These are phyloP conservation scores for Aspergillus amoenus DNA, from an alignment of 2,329 filamentous ascomycete genomes.

Conservation along the genomic window DNA sequence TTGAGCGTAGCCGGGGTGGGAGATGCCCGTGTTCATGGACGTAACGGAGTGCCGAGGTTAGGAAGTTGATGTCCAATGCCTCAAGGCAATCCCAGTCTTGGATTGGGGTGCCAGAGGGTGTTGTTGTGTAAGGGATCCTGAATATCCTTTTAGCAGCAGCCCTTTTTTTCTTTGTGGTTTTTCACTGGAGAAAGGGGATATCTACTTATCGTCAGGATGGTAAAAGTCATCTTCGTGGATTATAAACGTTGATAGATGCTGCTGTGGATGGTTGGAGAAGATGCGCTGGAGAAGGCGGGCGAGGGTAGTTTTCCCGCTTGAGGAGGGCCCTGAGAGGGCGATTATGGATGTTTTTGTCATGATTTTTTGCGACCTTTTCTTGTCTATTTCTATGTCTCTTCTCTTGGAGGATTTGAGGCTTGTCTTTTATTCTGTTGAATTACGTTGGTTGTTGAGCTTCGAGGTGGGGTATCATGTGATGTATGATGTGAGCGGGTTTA, in stretches of 20 bases:
- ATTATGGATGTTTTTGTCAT: constrained; percentile 56
- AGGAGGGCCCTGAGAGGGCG: constrained; percentile 85
- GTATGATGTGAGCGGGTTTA: background rate
- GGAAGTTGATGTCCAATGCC: constrained; percentile 68
- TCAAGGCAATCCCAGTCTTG: constrained; percentile 91
- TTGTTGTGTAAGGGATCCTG: constrained; percentile 48
- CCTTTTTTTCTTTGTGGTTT: background rate
- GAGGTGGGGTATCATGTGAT: background rate
- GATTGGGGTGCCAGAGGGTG: constrained; percentile 56
- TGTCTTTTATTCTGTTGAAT: background rate
- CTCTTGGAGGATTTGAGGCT: too few species aligned
- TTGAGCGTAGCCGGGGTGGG: constrained; percentile 52
- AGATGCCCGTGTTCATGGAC: constrained; percentile 64
- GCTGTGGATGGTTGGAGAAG: constrained; percentile 54
- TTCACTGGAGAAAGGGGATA: constrained; percentile 7
- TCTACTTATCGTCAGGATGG: constrained; percentile 70
- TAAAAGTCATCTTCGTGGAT: constrained; percentile 98
- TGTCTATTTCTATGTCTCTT: background rate
- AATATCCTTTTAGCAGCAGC: constrained; percentile 2
- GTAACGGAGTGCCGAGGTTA: constrained; percentile 66
- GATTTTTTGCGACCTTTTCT: background rate
- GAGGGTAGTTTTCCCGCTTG: constrained; percentile 92
- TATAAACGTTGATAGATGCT: constrained; percentile 58
- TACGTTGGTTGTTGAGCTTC: background rate
- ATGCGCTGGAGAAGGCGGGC: constrained; percentile 80